phyloP scores from a whole-genome alignment of 148 eudicot genomes.

The Fagopyrum tataricum region DNA sequence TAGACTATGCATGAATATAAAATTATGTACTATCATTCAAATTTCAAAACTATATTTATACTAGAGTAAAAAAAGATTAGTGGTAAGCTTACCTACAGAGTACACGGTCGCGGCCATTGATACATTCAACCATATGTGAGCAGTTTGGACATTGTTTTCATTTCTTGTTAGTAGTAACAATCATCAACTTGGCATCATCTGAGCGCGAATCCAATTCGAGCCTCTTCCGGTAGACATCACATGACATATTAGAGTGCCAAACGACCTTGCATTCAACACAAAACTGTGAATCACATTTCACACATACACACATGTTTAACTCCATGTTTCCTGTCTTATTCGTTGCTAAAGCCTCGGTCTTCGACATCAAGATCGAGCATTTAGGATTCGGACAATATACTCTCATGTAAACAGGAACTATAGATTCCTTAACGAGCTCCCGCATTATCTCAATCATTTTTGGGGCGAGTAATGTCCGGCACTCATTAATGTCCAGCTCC shows the following conservation, averaged over 20 bases:
- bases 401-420: conserved; percentile 54
- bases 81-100: conserved; percentile 80
- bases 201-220: not conserved
- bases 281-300: conserved; percentile 38
- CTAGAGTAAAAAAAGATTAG: no score
- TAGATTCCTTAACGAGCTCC: conserved; percentile 44
- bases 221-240: conserved; percentile 36
- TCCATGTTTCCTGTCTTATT: not conserved
- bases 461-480: conserved; percentile 44
- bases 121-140: conserved; percentile 68
- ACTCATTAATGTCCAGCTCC: conserved; percentile 32
- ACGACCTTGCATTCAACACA: conserved; percentile 63
- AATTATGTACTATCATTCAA: no score
- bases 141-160: conserved; percentile 43
- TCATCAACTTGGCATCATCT: not conserved
- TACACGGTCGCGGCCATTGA: conserved; percentile 73
- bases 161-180: not conserved
- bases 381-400: conserved; percentile 71
- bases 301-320: conserved; percentile 30
- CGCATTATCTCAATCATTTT: conserved; percentile 43
- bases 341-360: conserved; percentile 38
- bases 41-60: no score
- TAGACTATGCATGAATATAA: no score
- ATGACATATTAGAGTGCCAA: conserved; percentile 50
- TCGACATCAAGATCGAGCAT: conserved; percentile 77